Base-by-base conservation (phyloP, 2,329 filamentous ascomycete genomes). In the Fusarium metavorans region DNA sequence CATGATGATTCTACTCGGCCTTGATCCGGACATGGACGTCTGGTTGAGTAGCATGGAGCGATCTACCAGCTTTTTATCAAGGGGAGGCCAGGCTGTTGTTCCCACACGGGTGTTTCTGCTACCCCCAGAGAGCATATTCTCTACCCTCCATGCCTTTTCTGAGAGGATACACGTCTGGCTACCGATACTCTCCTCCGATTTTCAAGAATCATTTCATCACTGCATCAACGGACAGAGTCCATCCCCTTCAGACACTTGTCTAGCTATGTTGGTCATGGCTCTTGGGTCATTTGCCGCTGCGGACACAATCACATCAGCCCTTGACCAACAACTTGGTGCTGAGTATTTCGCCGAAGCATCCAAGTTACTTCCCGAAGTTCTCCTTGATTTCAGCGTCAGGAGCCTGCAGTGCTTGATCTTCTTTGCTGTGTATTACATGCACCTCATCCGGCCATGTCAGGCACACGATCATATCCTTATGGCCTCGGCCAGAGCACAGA, bases 1-100 rank as follows among this genome's bases (percentile, higher is more conserved):
- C 20, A 66, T 52, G 64, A 66, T 66, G 64, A 34, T 18, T 9
- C n/a, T 66, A 3, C 56, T 66, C 18, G 34, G 30, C n/a, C 64
- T 66, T 13, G 43, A 66, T 30, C 64, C 64, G 14, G 39, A 61
- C 9, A 23, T 59, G 27, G 56, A 30, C 6, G 27, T 25, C 20
- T 54, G 54, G 54, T 16, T 66, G 6, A 34, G 14, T 20, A 66
- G 43, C 10, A 54, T 50, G 30, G 64, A 66, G 14, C 41, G 64
- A 25, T 11, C 54, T 34, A 10, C 56, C 34, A 5, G 20, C 23
- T 3, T 50, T 37, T 27, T 16, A n/a, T 32, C 45, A 39, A 27
- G 45, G 52, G 9, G 6, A 57, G 25, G n/a, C 45, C 45, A 27
- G 9, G 16, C 5, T 50, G 16, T n/a, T 35, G 16, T 11, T 35